Percentiles rank a stretch among this genome's conserved stretches.
Evolutionary conservation across 805 yeast genomes (phyloP).

Genomic region (Candida khao-thaluensis): DNA sequence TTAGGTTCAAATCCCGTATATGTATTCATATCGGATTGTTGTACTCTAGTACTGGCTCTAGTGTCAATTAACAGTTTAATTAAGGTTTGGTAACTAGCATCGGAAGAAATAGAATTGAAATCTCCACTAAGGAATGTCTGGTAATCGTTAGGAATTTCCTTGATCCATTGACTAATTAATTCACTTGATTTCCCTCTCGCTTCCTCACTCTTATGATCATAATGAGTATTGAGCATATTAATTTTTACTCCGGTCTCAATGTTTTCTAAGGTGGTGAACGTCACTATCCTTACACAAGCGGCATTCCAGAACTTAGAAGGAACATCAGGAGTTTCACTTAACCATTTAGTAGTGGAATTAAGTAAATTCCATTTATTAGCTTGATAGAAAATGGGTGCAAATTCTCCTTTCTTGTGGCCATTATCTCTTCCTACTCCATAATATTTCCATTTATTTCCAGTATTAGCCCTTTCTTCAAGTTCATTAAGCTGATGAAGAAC

Average conservation of each 20-base stretch:
- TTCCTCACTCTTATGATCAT: conserved; percentile 47
- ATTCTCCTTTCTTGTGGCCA: conserved; percentile 51
- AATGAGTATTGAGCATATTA: conserved; percentile 47
- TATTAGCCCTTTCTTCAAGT: conserved; percentile 11
- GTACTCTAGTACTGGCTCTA: conserved; percentile 30
- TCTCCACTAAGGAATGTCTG: conserved; percentile 54
- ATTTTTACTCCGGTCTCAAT: conserved; percentile 17
- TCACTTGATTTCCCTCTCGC: conserved; percentile 49
- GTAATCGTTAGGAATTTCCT: conserved; percentile 25
- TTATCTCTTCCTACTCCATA: conserved; percentile 54
- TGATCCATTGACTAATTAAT: conserved; percentile 41
- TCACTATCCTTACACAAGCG: conserved; percentile 39
- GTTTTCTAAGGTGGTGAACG: conserved; percentile 31
- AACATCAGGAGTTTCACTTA: conserved; percentile 52
- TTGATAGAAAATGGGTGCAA: conserved; percentile 47
- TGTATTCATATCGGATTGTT: conserved; percentile 26
- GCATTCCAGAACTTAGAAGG: conserved; percentile 48
- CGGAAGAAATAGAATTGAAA: conserved; percentile 43
- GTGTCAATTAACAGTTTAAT: conserved; percentile 18
- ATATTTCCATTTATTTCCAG: conserved; percentile 34
- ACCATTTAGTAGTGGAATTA: conserved; percentile 49
- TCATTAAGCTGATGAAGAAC: conserved; percentile 36
- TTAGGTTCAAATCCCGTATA: conserved; percentile 38
- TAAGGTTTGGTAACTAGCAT: conserved; percentile 31
- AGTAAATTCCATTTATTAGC: conserved; percentile 36